Percentiles rank a stretch among this genome's conserved stretches.
These are phyloP conservation scores for Xanthoconium separans DNA, from an alignment of 1,284 basidiomycete genomes.

Conservation along the genomic window DNA sequence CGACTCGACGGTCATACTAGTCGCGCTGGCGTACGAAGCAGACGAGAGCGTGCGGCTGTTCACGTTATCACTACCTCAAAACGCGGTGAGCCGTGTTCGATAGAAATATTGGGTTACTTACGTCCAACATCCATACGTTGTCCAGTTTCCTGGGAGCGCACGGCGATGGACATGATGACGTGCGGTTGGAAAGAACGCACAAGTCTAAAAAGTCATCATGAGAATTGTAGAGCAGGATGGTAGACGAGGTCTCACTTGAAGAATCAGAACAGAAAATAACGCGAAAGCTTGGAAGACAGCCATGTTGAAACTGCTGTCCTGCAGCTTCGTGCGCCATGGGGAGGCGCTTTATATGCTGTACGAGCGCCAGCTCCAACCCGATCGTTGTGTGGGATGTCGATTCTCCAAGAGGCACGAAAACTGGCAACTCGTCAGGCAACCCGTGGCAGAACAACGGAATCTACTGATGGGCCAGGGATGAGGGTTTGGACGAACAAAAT, in stretches of 20 bases:
- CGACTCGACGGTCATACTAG: constrained; percentile 61
- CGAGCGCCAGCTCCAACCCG: background rate
- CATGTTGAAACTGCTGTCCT: constrained; percentile 7
- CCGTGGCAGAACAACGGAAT: too few relatives aligned
- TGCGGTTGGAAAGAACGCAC: constrained; percentile 4
- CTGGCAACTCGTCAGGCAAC: background rate
- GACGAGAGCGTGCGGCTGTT: constrained; percentile 50
- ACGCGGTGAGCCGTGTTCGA: background rate
- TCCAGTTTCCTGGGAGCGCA: constrained; percentile 55
- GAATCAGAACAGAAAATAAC: background rate
- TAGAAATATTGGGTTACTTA: constrained; percentile 32
- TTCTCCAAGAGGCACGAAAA: background rate
- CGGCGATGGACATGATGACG: constrained; percentile 24
- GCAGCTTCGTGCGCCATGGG: background rate
- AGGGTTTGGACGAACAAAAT: background rate
- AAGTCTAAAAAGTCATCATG: constrained; percentile 2
- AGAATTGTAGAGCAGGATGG: background rate
- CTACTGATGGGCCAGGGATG: background rate
- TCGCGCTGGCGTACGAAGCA: constrained; percentile 43
- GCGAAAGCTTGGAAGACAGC: background rate
- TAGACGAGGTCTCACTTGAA: constrained; percentile 7
- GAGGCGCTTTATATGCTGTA: constrained; percentile 2
- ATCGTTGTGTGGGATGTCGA: too few relatives aligned
- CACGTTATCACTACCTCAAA: constrained; percentile 47
- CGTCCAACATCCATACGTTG: constrained; percentile 64